Conservation (phyloP, 495 filamentous ascomycete species). For the Xylaria bambusicola region DNA sequence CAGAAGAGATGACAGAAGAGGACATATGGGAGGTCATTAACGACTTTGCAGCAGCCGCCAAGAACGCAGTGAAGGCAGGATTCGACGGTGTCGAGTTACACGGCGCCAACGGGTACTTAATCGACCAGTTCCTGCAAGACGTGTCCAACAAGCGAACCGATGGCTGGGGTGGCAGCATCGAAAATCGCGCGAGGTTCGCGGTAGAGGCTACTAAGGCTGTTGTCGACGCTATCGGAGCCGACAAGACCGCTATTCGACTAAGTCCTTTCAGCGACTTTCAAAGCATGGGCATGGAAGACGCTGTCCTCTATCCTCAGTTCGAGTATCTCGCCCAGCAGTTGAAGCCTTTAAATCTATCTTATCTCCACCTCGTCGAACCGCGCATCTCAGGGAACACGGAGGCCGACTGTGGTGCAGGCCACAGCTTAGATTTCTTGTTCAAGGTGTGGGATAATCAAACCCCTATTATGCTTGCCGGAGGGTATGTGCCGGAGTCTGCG, state of each 20-base stretch:
- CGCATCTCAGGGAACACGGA: conserved; percentile 45
- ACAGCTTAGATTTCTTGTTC: conserved; percentile 54
- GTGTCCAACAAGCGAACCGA: conserved; percentile 56
- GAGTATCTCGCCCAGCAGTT: conserved; percentile 48
- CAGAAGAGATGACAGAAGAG: conserved; percentile 46
- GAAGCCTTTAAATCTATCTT: conserved; percentile 51
- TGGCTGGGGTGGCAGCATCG: conserved; percentile 51
- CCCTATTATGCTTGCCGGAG: conserved; percentile 63
- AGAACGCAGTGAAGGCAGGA: conserved; percentile 39
- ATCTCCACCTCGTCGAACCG: conserved; percentile 58
- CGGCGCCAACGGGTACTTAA: conserved; percentile 58
- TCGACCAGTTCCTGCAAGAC: conserved; percentile 57
- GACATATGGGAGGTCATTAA: conserved; percentile 45
- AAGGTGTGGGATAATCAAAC: conserved; percentile 39
- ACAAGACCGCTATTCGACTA: conserved; percentile 46
- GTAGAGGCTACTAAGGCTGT: conserved; percentile 49
- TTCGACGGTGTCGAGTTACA: conserved; percentile 62
- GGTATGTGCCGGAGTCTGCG: conserved; percentile 54
- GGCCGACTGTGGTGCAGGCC: conserved; percentile 34
- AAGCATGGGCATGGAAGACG: conserved; percentile 52
- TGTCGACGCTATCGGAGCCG: conserved; percentile 35
- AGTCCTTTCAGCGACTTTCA: conserved; percentile 56
- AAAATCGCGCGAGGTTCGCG: conserved; percentile 51
- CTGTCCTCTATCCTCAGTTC: conserved; percentile 64
- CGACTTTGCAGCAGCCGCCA: conserved; percentile 40